Evolutionary conservation across 1,284 basidiomycete genomes (phyloP).

Genomic region (Ganoderma lucidum): DNA sequence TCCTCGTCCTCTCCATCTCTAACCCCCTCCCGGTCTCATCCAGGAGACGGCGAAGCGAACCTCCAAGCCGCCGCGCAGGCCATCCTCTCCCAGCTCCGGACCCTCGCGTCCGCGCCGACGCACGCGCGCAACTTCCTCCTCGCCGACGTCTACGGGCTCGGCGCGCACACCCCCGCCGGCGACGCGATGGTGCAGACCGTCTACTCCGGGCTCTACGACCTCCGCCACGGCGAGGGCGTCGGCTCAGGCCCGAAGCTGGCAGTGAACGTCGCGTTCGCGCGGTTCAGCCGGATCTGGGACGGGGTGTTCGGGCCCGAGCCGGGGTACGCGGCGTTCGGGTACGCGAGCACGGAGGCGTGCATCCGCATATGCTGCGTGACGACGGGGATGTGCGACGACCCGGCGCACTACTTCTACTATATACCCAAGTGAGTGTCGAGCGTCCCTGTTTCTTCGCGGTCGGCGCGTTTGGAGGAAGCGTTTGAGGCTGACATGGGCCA

Average conservation of each 20-base stretch:
- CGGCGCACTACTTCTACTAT: slow-evolving; percentile 60
- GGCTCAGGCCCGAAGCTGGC: slow-evolving; percentile 21
- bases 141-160: slow-evolving; percentile 43
- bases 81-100: slow-evolving; percentile 43
- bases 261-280: slow-evolving; percentile 37
- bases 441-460: not conserved
- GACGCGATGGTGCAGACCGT: slow-evolving; percentile 42
- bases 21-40: not conserved
- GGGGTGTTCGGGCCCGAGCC: slow-evolving; percentile 39
- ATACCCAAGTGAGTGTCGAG: slow-evolving; percentile 47
- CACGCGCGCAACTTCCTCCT: slow-evolving; percentile 42
- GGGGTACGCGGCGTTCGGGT: slow-evolving; percentile 44
- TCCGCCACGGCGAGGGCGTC: too few relatives aligned
- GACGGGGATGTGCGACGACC: slow-evolving; percentile 45
- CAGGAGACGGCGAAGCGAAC: slow-evolving; percentile 44
- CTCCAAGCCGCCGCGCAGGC: slow-evolving; percentile 45
- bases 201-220: slow-evolving; percentile 37
- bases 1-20: not conserved
- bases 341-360: slow-evolving; percentile 41
- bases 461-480: slow-evolving; percentile 33
- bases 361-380: slow-evolving; percentile 31
- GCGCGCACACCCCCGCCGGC: slow-evolving; percentile 37
- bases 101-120: slow-evolving; percentile 40
- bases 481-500: slow-evolving; percentile 1
- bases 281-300: slow-evolving; percentile 43